A percentile compares a stretch with the other conserved stretches of the same genome.
phyloP scores from a whole-genome alignment of 2,329 filamentous ascomycete species.

The Rutstroemia sydowiana region DNA sequence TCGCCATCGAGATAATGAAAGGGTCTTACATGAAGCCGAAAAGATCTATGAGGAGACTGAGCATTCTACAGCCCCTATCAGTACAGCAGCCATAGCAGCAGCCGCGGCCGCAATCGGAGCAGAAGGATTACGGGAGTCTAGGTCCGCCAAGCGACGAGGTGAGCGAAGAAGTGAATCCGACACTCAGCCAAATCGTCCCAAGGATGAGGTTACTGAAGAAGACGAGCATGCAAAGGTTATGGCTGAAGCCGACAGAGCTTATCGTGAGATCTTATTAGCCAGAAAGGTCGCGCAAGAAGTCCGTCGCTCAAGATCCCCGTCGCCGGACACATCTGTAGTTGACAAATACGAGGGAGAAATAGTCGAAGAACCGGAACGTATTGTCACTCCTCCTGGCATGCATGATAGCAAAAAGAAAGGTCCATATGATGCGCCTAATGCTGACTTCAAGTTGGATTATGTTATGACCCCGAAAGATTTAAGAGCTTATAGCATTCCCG shows the following conservation, averaged over 20 bases:
- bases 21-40: slow-evolving; percentile 35
- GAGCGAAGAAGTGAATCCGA: slow-evolving; percentile 24
- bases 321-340: slow-evolving; percentile 46
- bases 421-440: slow-evolving; percentile 50
- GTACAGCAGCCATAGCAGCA: slow-evolving; percentile 39
- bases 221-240: slow-evolving; percentile 39
- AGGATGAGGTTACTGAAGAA: slow-evolving; percentile 11
- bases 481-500: slow-evolving; percentile 28
- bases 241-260: slow-evolving; percentile 50
- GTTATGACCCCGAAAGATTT: slow-evolving; percentile 48
- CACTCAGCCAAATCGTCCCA: slow-evolving; percentile 15
- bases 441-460: slow-evolving; percentile 57
- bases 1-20: slow-evolving; percentile 13
- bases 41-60: slow-evolving; percentile 39
- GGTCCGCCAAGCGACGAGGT: slow-evolving; percentile 31
- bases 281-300: slow-evolving; percentile 46
- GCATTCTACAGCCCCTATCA: slow-evolving; percentile 42
- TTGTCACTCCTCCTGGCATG: slow-evolving; percentile 49
- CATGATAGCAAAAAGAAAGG: slow-evolving; percentile 39
- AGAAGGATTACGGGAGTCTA: slow-evolving; percentile 27
- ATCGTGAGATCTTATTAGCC: slow-evolving; percentile 47
- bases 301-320: slow-evolving; percentile 44
- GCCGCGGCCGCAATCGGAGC: slow-evolving; percentile 38
- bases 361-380: slow-evolving; percentile 33
- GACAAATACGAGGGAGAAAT: slow-evolving; percentile 42